Percentiles rank a stretch among this genome's conserved stretches.
Evolutionary conservation across 495 filamentous ascomycete genomes (phyloP).

Genomic region (Glarea lozoyensis): DNA sequence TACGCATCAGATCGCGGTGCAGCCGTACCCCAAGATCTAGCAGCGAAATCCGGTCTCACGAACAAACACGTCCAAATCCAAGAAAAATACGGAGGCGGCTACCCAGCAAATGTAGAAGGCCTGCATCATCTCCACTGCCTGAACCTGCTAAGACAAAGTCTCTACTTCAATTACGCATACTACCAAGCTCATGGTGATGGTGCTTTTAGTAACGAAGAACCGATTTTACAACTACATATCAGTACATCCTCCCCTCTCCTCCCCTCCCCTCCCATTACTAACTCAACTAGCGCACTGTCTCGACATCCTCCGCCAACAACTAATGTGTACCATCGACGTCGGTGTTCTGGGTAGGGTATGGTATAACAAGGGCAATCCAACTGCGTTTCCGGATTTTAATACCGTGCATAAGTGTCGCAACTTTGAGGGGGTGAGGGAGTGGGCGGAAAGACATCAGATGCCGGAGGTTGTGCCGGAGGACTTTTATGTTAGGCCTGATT

Average conservation of each 20-base stretch:
- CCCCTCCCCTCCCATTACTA: too few relatives aligned
- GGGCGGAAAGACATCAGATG: slow-evolving; percentile 35
- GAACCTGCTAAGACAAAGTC: slow-evolving; percentile 43
- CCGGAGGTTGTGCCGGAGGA: slow-evolving; percentile 29
- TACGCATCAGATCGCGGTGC: background rate
- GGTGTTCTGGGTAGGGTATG: slow-evolving; percentile 43
- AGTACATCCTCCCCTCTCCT: too few relatives aligned
- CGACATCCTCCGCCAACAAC: slow-evolving; percentile 42
- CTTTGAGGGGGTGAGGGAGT: slow-evolving; percentile 39
- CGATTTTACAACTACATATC: slow-evolving; percentile 35
- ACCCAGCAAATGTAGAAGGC: slow-evolving; percentile 42
- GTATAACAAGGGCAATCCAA: slow-evolving; percentile 29
- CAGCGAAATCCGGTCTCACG: slow-evolving; percentile 24
- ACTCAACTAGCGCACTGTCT: too few relatives aligned
- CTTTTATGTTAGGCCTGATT: slow-evolving; percentile 29
- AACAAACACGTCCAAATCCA: slow-evolving; percentile 38
- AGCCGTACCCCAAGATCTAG: background rate
- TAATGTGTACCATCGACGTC: slow-evolving; percentile 46
- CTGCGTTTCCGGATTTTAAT: slow-evolving; percentile 43
- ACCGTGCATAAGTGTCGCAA: slow-evolving; percentile 43
- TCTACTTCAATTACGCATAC: slow-evolving; percentile 47
- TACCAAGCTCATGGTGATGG: slow-evolving; percentile 36
- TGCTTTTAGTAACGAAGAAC: slow-evolving; percentile 37
- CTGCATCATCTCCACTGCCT: slow-evolving; percentile 50
- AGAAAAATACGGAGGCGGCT: slow-evolving; percentile 43